Conservation (phyloP, 345 rosid species). For the Raphanus sativus region DNA sequence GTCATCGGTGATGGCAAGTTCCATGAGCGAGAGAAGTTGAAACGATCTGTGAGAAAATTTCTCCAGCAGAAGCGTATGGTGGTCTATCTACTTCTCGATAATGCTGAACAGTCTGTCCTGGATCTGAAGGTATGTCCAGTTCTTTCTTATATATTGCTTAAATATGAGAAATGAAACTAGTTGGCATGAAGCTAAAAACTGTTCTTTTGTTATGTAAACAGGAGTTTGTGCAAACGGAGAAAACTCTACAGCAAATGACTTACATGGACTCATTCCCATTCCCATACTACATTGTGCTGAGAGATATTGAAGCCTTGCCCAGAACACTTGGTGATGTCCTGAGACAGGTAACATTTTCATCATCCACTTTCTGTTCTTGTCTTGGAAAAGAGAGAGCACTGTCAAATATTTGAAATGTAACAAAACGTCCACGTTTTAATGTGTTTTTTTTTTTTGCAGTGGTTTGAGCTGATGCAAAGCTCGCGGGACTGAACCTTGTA, state of each 20-base stretch:
- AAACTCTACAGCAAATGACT: conserved; percentile 41
- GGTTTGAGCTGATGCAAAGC: conserved; percentile 93
- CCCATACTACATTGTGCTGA: conserved; percentile 79
- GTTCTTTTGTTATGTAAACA: conserved; percentile 9
- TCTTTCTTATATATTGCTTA: not conserved
- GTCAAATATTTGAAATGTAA: not conserved
- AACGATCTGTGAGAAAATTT: conserved; percentile 70
- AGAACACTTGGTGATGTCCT: conserved; percentile 77
- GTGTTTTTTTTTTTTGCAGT: conserved; percentile 45
- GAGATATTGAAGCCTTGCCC: conserved; percentile 79
- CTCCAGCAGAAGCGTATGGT: conserved; percentile 82
- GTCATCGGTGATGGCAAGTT: conserved; percentile 88
- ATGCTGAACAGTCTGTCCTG: conserved; percentile 62
- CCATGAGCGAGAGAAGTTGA: conserved; percentile 80
- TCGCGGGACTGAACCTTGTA: conserved; percentile 49
- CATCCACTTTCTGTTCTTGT: not conserved
- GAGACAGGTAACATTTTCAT: conserved; percentile 71
- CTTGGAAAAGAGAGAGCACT: not conserved
- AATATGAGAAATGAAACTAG: not conserved
- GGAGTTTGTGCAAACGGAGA: conserved; percentile 53
- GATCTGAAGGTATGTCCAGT: conserved; percentile 55
- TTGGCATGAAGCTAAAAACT: not conserved
- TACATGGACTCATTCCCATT: conserved; percentile 92
- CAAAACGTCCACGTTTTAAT: not conserved
- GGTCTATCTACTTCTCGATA: conserved; percentile 81